Evolutionary conservation across 495 filamentous ascomycete genomes (phyloP).

Genomic region (Penicillium arizonense): DNA sequence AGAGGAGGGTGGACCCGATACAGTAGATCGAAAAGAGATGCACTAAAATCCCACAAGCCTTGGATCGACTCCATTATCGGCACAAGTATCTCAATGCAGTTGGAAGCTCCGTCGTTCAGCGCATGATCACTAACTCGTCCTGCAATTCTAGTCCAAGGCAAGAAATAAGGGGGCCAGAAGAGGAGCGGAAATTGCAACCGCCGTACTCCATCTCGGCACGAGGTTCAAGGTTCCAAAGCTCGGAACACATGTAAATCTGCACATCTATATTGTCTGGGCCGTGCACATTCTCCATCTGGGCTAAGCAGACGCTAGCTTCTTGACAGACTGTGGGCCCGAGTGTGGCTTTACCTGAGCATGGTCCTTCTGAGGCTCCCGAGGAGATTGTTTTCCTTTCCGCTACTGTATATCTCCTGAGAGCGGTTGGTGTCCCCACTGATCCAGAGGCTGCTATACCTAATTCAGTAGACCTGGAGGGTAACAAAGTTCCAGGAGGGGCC

Average conservation of each 20-base stretch:
- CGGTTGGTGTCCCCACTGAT: constrained; percentile 7
- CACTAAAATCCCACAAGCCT: background rate
- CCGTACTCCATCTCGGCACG: background rate
- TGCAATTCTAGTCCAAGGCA: background rate
- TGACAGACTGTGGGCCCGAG: constrained; percentile 12
- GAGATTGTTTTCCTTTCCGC: background rate
- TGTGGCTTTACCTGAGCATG: background rate
- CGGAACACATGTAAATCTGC: background rate
- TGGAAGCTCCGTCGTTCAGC: background rate
- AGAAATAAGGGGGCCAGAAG: too few species aligned
- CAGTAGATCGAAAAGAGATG: constrained; percentile 7
- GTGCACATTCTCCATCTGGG: constrained; percentile 16
- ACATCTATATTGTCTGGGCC: background rate
- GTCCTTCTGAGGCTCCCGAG: background rate
- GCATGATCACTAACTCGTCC: background rate
- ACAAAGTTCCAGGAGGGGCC: background rate
- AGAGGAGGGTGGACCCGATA: constrained; percentile 11
- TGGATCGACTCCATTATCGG: constrained; percentile 10
- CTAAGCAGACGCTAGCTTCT: constrained; percentile 8
- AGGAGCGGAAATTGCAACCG: too few species aligned
- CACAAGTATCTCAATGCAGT: constrained; percentile 4
- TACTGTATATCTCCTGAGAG: constrained; percentile 12
- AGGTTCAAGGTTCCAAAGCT: background rate
- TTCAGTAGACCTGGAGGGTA: constrained; percentile 10
- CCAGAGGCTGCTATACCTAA: constrained; percentile 8